Evolutionary conservation across 176 grass and related monocot genomes (phyloP).

Genomic region (Musa beccarii): DNA sequence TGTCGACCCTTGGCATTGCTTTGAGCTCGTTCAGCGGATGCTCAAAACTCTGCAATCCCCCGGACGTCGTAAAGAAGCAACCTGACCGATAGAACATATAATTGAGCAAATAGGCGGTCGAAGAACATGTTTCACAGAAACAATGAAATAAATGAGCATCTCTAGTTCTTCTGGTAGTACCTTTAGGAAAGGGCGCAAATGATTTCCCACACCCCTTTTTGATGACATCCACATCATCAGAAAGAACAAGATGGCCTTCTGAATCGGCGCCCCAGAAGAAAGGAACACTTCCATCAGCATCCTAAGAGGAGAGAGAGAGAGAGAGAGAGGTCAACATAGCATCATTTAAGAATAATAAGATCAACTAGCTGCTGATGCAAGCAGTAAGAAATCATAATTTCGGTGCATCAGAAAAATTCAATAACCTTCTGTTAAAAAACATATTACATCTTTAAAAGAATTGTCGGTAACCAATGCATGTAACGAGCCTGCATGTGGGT

Average conservation of each 20-base stretch:
- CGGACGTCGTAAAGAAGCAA: constrained; percentile 35
- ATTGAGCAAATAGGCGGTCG: too few species aligned
- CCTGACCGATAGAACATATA: not conserved
- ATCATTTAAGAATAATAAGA: too few species aligned
- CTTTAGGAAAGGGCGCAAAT: constrained; percentile 34
- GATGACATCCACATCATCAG: constrained; percentile 23
- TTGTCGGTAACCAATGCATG: too few species aligned
- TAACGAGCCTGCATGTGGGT: too few species aligned
- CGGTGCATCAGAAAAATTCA: too few species aligned
- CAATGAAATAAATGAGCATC: not conserved
- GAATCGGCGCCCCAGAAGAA: constrained; percentile 34
- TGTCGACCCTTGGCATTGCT: constrained; percentile 32
- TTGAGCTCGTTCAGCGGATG: constrained; percentile 27
- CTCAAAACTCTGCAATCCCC: constrained; percentile 36
- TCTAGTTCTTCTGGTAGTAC: constrained; percentile 11
- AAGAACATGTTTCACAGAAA: too few species aligned
- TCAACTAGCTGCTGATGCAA: too few species aligned
- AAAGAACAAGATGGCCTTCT: constrained; percentile 25
- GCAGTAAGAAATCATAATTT: too few species aligned
- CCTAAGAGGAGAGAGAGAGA: not conserved
- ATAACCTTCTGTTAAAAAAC: too few species aligned
- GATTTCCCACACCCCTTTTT: constrained; percentile 39
- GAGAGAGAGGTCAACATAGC: not conserved
- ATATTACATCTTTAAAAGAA: too few species aligned
- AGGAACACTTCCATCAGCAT: constrained; percentile 20